Conservation (phyloP, 2,329 filamentous ascomycete species). For the Periconia sp. region DNA sequence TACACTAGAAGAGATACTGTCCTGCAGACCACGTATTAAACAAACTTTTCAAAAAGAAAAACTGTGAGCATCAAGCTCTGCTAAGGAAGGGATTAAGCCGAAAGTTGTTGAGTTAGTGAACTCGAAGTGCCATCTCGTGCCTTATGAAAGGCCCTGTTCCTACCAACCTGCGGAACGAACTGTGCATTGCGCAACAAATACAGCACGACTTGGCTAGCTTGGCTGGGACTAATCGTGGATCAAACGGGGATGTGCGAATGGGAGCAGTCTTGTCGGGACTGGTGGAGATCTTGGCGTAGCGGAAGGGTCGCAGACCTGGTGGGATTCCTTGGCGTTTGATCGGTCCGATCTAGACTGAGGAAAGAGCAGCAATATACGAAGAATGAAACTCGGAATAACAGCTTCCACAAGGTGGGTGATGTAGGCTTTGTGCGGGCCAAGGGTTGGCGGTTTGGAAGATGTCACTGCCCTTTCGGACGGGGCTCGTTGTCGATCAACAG, state of each 20-base stretch:
- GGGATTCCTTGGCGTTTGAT: constrained; percentile 24
- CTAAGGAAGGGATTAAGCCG: neutral
- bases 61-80: constrained; percentile 17
- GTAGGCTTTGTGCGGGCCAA: too few species aligned
- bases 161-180: neutral
- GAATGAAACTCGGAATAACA: constrained; percentile 7
- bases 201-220: constrained; percentile 19
- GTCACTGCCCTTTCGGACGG: too few species aligned
- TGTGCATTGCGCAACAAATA: constrained; percentile 14
- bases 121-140: neutral
- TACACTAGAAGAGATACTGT: constrained; percentile 6
- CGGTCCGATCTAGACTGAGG: constrained; percentile 3
- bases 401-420: neutral
- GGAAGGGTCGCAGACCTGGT: constrained; percentile 18
- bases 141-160: constrained; percentile 2
- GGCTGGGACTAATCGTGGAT: constrained; percentile 9
- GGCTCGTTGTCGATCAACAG: too few species aligned
- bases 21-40: constrained; percentile 13
- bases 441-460: too few species aligned
- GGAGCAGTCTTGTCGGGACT: constrained; percentile 5
- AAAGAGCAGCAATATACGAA: neutral
- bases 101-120: too few species aligned
- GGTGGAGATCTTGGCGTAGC: constrained; percentile 20
- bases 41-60: constrained; percentile 13
- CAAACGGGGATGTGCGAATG: constrained; percentile 15